Percentiles rank a stretch among this genome's conserved stretches.
Evolutionary conservation across 495 filamentous ascomycete genomes (phyloP).

Genomic region (Penicillium silybi): DNA sequence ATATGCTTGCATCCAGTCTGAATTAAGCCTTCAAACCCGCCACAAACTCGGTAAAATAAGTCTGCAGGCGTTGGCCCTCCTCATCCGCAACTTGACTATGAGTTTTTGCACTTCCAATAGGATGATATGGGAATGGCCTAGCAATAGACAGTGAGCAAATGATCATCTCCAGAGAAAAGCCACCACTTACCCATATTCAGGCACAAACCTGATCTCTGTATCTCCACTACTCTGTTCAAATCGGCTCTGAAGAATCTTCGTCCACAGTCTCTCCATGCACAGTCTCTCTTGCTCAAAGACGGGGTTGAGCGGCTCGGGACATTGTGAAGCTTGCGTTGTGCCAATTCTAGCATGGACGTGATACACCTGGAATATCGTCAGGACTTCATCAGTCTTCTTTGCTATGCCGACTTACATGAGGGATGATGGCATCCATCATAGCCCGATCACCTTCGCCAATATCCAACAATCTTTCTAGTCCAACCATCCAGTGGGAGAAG

Average conservation of each 20-base stretch:
- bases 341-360: conserved; percentile 30
- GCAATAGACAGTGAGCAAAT: neutral
- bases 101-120: conserved; percentile 15
- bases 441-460: conserved; percentile 20
- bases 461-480: conserved; percentile 22
- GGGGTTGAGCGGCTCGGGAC: conserved; percentile 23
- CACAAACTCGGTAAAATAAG: conserved; percentile 11
- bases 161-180: neutral
- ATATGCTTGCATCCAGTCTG: neutral
- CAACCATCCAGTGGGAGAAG: conserved; percentile 28
- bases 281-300: conserved; percentile 21
- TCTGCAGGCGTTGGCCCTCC: conserved; percentile 21
- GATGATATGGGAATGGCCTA: conserved; percentile 33
- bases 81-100: conserved; percentile 25
- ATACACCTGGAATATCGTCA: conserved; percentile 12
- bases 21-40: neutral
- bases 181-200: conserved; percentile 28
- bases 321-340: conserved; percentile 30
- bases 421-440: conserved; percentile 20
- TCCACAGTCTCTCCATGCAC: conserved; percentile 26
- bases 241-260: conserved; percentile 12
- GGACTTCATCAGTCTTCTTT: no score
- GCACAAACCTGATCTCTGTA: conserved; percentile 21
- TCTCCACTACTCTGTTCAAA: conserved; percentile 8
- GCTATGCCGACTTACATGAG: conserved; percentile 23